Conservation (phyloP, 805 yeast genomes). For the Candida glaebosa region DNA sequence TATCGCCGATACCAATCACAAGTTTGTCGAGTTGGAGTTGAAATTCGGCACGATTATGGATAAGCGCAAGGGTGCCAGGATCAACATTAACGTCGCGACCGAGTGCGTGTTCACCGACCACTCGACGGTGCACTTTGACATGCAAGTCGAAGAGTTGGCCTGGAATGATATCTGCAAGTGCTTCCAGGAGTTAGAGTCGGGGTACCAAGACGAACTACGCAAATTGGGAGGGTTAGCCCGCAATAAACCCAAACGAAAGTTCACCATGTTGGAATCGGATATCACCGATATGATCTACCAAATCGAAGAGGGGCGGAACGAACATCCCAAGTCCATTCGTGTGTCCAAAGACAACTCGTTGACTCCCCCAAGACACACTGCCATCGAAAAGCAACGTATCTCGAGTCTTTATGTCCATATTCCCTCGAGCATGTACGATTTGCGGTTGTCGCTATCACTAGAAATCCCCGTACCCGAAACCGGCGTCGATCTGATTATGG, state of each 20-base stretch:
- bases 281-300: slow-evolving; percentile 61
- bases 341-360: slow-evolving; percentile 58
- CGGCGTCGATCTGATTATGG: slow-evolving; percentile 48
- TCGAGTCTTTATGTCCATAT: slow-evolving; percentile 67
- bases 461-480: slow-evolving; percentile 71
- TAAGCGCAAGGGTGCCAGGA: slow-evolving; percentile 57
- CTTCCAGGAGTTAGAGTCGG: slow-evolving; percentile 51
- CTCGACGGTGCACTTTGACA: slow-evolving; percentile 54
- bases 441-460: slow-evolving; percentile 68
- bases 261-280: slow-evolving; percentile 58
- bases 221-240: slow-evolving; percentile 12
- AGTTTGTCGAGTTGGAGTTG: slow-evolving; percentile 64
- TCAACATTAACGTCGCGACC: slow-evolving; percentile 63
- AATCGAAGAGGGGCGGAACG: slow-evolving; percentile 54
- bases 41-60: slow-evolving; percentile 72
- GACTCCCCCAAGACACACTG: slow-evolving; percentile 65
- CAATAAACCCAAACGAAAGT: slow-evolving; percentile 44
- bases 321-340: slow-evolving; percentile 61
- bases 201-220: slow-evolving; percentile 40
- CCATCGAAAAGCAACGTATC: slow-evolving; percentile 71
- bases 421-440: slow-evolving; percentile 76
- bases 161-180: slow-evolving; percentile 55
- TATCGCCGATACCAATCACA: slow-evolving; percentile 52
- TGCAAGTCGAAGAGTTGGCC: slow-evolving; percentile 63
- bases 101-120: slow-evolving; percentile 61